Conservation (phyloP, 2,329 filamentous ascomycete species). For the Aspergillus aculeatus region DNA sequence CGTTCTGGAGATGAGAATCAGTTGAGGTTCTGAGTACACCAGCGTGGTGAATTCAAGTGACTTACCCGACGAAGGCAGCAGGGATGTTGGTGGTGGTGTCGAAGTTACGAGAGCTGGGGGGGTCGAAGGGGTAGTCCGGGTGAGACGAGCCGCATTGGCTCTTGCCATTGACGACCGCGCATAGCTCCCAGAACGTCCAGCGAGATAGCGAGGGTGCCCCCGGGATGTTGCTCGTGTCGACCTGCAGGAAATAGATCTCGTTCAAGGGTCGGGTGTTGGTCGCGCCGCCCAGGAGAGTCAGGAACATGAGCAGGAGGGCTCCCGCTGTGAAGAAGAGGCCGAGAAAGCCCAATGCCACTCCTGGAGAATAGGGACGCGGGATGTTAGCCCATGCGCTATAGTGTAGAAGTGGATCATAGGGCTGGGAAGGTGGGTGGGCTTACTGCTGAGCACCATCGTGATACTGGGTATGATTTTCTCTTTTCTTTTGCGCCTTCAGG, state of each 20-base stretch:
- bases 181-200: slow-evolving; percentile 91
- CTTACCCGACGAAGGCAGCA: slow-evolving; percentile 53
- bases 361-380: slow-evolving; percentile 34
- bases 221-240: slow-evolving; percentile 70
- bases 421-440: slow-evolving; percentile 10
- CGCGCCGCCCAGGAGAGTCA: slow-evolving; percentile 63
- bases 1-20: slow-evolving; percentile 38
- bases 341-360: slow-evolving; percentile 54
- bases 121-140: slow-evolving; percentile 66
- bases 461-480: background rate
- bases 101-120: slow-evolving; percentile 57
- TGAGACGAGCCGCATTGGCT: slow-evolving; percentile 64
- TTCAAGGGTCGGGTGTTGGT: slow-evolving; percentile 60
- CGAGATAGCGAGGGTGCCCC: slow-evolving; percentile 67
- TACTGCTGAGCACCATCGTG: slow-evolving; percentile 35
- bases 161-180: slow-evolving; percentile 58
- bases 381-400: slow-evolving; percentile 11
- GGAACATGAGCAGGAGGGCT: slow-evolving; percentile 63
- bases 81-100: slow-evolving; percentile 55
- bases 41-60: slow-evolving; percentile 7
- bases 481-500: background rate
- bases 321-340: slow-evolving; percentile 63
- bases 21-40: background rate
- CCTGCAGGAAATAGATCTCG: slow-evolving; percentile 81
- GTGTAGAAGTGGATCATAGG: background rate